phyloP scores from a whole-genome alignment of 2,329 filamentous ascomycete species.

The Fusarium veterinarium region DNA sequence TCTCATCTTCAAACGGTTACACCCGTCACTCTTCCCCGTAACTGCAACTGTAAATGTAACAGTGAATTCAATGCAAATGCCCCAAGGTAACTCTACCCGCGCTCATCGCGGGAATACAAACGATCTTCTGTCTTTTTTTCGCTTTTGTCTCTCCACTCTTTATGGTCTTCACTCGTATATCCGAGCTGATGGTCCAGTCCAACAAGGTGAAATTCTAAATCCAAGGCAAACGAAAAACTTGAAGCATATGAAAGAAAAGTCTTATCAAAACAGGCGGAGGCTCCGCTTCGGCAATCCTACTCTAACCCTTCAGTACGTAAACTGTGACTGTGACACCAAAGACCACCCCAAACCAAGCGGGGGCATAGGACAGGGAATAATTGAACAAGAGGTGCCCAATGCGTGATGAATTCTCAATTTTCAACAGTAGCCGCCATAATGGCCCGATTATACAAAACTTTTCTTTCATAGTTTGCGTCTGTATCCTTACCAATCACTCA shows the following conservation, averaged over 20 bases:
- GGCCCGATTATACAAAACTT: conserved; percentile 21
- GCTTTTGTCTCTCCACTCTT: conserved; percentile 12
- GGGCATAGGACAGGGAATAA: conserved; percentile 28
- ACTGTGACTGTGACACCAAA: conserved; percentile 24
- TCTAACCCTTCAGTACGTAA: conserved; percentile 3
- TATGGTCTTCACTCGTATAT: conserved; percentile 26
- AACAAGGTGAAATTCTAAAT: conserved; percentile 18
- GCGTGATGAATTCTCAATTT: conserved; percentile 12
- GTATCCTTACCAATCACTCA: background rate
- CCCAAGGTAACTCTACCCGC: conserved; percentile 12
- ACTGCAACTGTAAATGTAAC: conserved; percentile 4
- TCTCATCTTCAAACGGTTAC: conserved; percentile 7
- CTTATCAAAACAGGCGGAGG: conserved; percentile 18
- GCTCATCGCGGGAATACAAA: background rate
- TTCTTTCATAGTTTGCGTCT: background rate
- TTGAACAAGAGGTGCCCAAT: conserved; percentile 18
- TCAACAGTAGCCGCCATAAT: conserved; percentile 9
- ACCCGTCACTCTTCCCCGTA: conserved; percentile 1
- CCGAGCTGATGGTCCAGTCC: conserved; percentile 12
- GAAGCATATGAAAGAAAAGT: conserved; percentile 2
- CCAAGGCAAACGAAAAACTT: background rate
- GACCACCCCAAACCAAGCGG: conserved; percentile 18
- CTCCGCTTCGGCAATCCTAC: conserved; percentile 39
- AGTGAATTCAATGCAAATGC: background rate
- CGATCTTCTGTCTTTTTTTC: background rate